Base-by-base conservation (phyloP, 2,329 filamentous ascomycete genomes). In the Penicillium sp. region DNA sequence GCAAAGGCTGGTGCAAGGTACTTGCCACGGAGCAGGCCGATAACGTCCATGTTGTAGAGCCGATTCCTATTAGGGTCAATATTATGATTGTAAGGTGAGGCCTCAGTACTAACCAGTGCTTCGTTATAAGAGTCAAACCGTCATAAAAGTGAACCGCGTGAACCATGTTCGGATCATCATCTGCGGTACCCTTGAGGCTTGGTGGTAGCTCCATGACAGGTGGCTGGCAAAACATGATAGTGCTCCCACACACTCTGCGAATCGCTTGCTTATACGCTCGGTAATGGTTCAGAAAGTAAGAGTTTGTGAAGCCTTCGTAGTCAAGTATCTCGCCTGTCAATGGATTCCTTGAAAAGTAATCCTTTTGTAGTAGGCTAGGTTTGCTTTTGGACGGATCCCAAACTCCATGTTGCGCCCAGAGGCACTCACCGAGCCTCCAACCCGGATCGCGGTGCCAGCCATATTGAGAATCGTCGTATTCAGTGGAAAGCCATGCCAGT, bases 91-190 rank as follows among this genome's bases (percentile, higher is more conserved):
- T 10, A 0, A 14, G n/a, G 25, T 14, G 1, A 19, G n/a, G 2
- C 6, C 5, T 17, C 9, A 0, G 2, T 30, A 30, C 41, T 30
- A 30, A 75, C 94, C 94, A 99, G 73, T 96, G 96, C 77, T 99
- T 99, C 10, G 91, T 97, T 83, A 99, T 89, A 4, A 99, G 80
- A 0, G 94, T 99, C 53, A 99, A 88, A 14, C 94, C 94, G 66
- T 99, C 94, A 73, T 99, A 99, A 71, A 90, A 99, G 74, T 99
- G 94, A 1, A 92, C 91, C 9, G 94, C 88, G 71, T 97, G 97
- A 2, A 92, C 89, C 83, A 97, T 88, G 60, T 88, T 90, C 3
- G 86, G 86, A 63, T 99, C 92, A 66, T 97, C 92, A 69, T 97
- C 93, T 25, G 82, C 78, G 0, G 92, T 96, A 10, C 87, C 92